Evolutionary conservation across 805 yeast species (phyloP), one percentile per base, ranked within the genome.

Genomic region (Hanseniaspora vineae): DNA sequence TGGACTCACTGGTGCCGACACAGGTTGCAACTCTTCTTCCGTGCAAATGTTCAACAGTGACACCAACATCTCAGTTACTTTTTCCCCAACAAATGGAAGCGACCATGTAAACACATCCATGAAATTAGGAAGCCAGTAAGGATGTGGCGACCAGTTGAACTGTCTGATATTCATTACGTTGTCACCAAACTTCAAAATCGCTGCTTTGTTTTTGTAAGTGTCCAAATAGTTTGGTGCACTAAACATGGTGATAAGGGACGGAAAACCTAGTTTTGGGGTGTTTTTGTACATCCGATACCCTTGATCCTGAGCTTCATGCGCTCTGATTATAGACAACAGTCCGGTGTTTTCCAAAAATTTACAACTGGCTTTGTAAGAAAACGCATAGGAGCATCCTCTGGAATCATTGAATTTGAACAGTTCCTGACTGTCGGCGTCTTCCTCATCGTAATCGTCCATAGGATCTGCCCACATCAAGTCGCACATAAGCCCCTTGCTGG

Each of bases 31-130:
- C 64, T 90, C 98, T 60, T 90, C 96, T 59, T 89, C 95, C 0
- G 97, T 84, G 68, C 98, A 90, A 49, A 92, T 85, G 64, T 90
- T 90, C 61, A 92, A 73, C 39, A 90, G 84, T 0, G 92, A 77
- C 19, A 87, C 84, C 59, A 90, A 72, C 83, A 90, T 89, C 61
- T 92, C 97, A 13, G 95, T 85, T 47, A 89, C 84, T 60, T 92
- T 86, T 62, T 90, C 96, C 18, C 97, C 97, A 20, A 92, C 97
- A 69, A 92, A 90, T 8, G 97, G 98, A 49, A 90, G 70, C 1
- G 96, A 85, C 97, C 97, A 92, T 11, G 95, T 83, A 65, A 90
- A 90, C 6, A 90, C 96, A 64, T 92, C 97, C 95, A 89, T 87
- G 58, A 89, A 86, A 63, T 88, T 88, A 8, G 97, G 97, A 55